phyloP scores from a whole-genome alignment of 257 asterid species.

The Coffea eugenioides region DNA sequence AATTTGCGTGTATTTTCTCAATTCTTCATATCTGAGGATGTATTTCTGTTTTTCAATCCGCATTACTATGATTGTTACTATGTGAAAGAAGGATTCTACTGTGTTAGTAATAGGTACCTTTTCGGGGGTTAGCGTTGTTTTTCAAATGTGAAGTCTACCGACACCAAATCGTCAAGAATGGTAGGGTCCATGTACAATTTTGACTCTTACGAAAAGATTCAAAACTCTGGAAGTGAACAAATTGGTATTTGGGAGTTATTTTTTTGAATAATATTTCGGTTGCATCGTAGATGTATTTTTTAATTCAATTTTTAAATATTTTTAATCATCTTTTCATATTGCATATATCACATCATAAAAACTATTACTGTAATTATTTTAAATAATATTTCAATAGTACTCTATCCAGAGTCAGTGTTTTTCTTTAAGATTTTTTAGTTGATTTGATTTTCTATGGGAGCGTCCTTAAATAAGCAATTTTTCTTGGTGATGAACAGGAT shows the following conservation, averaged over 20 bases:
- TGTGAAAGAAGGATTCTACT: no score
- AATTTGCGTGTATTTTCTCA: background rate
- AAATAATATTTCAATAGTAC: no score
- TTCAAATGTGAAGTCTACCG: constrained; percentile 31
- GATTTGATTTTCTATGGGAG: constrained; percentile 9
- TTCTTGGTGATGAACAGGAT: constrained; percentile 11
- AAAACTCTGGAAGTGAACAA: constrained; percentile 8
- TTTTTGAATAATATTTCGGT: no score
- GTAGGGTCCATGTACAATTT: constrained; percentile 35
- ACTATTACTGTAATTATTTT: no score
- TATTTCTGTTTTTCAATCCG: no score
- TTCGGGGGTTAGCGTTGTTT: background rate
- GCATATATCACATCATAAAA: no score
- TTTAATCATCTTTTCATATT: no score
- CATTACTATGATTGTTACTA: background rate
- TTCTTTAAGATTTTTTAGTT: background rate
- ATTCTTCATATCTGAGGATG: no score
- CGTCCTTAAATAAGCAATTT: constrained; percentile 1
- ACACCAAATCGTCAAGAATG: constrained; percentile 31
- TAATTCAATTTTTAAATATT: no score
- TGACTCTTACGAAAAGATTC: constrained; percentile 20
- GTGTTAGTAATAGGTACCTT: no score
- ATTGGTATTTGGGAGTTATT: background rate
- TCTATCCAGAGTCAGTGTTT: background rate
- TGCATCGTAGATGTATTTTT: no score